A percentile compares a stretch with the other conserved stretches of the same genome.
Evolutionary conservation across 225 moss, liverwort and hornwort genomes (phyloP).

Genomic region (Thuidium tamariscinum): DNA sequence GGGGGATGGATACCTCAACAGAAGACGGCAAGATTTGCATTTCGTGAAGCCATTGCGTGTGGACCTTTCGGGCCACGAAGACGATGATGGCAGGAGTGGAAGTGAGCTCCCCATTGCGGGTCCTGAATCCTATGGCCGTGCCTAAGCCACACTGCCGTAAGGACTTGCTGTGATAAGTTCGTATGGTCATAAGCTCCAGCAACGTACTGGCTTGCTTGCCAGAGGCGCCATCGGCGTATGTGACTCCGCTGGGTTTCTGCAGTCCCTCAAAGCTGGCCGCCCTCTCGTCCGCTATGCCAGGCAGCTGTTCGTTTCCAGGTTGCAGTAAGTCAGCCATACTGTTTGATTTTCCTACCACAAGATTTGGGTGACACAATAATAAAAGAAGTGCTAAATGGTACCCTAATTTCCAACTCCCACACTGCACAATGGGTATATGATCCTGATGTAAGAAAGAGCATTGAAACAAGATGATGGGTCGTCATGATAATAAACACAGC

Average conservation of each 20-base stretch:
- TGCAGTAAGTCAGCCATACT: conserved; percentile 8
- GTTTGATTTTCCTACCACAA: background rate
- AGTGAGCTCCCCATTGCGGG: conserved; percentile 23
- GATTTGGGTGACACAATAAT: background rate
- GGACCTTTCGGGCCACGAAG: conserved; percentile 44
- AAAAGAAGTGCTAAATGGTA: background rate
- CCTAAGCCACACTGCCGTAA: conserved; percentile 33
- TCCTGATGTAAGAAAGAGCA: background rate
- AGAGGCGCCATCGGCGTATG: conserved; percentile 4
- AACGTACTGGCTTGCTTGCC: conserved; percentile 38
- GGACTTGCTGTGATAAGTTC: conserved; percentile 43
- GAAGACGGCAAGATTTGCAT: conserved; percentile 34
- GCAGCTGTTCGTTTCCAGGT: conserved; percentile 12
- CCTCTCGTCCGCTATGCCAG: conserved; percentile 37
- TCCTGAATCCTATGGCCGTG: conserved; percentile 40
- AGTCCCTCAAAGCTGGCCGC: conserved; percentile 31
- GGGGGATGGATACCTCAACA: conserved; percentile 16
- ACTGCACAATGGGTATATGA: background rate
- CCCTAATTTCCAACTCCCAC: background rate
- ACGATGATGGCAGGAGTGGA: conserved; percentile 42
- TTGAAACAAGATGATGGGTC: background rate
- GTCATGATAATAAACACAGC: background rate
- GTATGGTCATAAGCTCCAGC: conserved; percentile 44
- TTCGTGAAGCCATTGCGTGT: conserved; percentile 46
- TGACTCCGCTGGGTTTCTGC: conserved; percentile 14